Conservation (phyloP, 768 basidiomycete genomes). For the Chalciporus chontae region DNA sequence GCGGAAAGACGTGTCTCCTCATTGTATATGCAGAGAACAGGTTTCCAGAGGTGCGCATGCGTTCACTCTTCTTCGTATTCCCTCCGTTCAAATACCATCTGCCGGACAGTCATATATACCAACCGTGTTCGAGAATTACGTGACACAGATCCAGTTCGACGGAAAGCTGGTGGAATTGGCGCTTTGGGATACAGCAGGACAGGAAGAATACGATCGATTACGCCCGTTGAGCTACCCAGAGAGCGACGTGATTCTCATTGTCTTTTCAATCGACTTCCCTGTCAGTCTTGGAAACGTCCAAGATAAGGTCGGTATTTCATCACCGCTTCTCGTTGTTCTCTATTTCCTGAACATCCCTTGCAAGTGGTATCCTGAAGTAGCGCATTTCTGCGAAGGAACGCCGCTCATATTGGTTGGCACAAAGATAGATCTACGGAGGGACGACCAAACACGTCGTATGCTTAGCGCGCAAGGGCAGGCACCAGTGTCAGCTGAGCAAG, state of each 20-base stretch:
- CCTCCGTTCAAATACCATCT: slow-evolving; percentile 19
- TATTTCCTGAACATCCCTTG: slow-evolving; percentile 10
- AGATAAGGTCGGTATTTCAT: slow-evolving; percentile 61
- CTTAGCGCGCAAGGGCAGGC: slow-evolving; percentile 83
- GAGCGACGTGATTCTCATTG: slow-evolving; percentile 88
- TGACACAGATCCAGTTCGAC: slow-evolving; percentile 81
- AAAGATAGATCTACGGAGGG: slow-evolving; percentile 86
- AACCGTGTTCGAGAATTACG: slow-evolving; percentile 93
- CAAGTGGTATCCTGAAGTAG: slow-evolving; percentile 91
- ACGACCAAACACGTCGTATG: slow-evolving; percentile 84
- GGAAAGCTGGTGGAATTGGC: slow-evolving; percentile 91
- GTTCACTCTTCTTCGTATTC: not conserved
- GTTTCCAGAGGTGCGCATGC: slow-evolving; percentile 79
- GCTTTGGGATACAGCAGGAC: slow-evolving; percentile 98
- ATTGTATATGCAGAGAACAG: slow-evolving; percentile 97
- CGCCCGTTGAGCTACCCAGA: slow-evolving; percentile 85
- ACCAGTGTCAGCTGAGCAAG: slow-evolving; percentile 82
- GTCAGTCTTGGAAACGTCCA: slow-evolving; percentile 87
- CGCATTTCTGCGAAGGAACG: slow-evolving; percentile 87
- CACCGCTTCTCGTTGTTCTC: slow-evolving; percentile 1
- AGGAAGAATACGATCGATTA: slow-evolving; percentile 93
- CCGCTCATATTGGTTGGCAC: slow-evolving; percentile 91
- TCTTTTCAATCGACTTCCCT: slow-evolving; percentile 92
- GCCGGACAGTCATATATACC: slow-evolving; percentile 76
- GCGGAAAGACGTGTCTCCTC: slow-evolving; percentile 92